Conservation (phyloP, 164 flowering plant species). For the Stephania cephalantha region DNA sequence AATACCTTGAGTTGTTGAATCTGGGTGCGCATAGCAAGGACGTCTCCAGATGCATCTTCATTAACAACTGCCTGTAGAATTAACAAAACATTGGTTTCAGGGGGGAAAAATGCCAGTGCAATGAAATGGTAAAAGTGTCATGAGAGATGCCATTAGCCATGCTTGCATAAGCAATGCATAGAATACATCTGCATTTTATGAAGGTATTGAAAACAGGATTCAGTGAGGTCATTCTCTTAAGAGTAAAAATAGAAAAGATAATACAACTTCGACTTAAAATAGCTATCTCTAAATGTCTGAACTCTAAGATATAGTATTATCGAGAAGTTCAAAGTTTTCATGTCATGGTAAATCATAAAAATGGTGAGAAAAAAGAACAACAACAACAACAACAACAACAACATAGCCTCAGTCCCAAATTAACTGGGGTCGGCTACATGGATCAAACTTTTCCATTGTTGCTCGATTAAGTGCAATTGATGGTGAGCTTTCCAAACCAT, state of each 20-base stretch:
- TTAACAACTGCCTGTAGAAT: conserved; percentile 74
- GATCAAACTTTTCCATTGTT: too few relatives aligned
- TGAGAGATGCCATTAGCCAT: not conserved
- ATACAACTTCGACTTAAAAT: not conserved
- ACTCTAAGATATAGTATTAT: not conserved
- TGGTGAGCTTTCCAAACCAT: too few relatives aligned
- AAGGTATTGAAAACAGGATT: not conserved
- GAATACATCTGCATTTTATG: not conserved
- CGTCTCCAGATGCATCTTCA: conserved; percentile 99
- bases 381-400: too few relatives aligned
- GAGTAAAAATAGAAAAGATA: not conserved
- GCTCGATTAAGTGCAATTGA: too few relatives aligned
- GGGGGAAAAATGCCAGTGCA: not conserved
- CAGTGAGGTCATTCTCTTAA: not conserved
- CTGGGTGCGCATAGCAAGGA: conserved; percentile 73
- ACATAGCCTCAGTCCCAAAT: too few relatives aligned
- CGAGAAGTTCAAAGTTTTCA: not conserved
- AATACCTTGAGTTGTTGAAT: conserved; percentile 92
- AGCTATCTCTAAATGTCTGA: not conserved
- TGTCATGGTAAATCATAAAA: not conserved
- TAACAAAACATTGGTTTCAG: conserved; percentile 3
- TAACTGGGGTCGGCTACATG: too few relatives aligned
- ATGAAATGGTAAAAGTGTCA: not conserved
- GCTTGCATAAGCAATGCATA: not conserved
- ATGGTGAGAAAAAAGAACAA: not conserved